phyloP scores from a whole-genome alignment of 371 early-diverging fungal species.

The Mortierella sp. region DNA sequence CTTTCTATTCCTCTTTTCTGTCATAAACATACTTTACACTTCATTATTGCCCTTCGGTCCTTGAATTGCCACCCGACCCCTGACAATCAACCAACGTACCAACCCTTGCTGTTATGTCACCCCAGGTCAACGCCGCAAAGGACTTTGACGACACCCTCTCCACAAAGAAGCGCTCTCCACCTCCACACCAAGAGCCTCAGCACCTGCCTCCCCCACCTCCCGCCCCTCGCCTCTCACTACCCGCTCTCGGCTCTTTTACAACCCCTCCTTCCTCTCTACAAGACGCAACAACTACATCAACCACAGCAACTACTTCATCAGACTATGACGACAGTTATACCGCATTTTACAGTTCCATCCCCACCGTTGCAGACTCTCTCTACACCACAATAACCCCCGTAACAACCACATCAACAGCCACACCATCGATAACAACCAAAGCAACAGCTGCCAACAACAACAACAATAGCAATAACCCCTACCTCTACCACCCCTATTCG shows the following conservation, averaged over 20 bases:
- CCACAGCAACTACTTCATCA: background rate
- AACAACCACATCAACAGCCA: background rate
- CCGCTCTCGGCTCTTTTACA: background rate
- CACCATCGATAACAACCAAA: background rate
- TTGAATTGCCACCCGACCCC: background rate
- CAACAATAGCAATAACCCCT: background rate
- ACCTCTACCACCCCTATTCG: background rate
- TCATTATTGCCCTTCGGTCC: background rate
- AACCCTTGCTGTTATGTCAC: background rate
- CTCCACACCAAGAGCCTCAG: background rate
- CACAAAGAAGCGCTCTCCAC: background rate
- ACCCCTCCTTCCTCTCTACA: background rate
- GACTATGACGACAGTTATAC: conserved; percentile 7
- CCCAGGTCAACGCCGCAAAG: conserved; percentile 5
- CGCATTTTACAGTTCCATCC: conserved; percentile 12
- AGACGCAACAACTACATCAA: background rate
- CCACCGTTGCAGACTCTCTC: background rate
- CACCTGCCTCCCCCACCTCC: conserved; percentile 1
- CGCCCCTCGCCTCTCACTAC: conserved; percentile 7
- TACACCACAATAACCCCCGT: background rate
- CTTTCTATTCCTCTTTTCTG: background rate
- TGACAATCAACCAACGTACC: background rate
- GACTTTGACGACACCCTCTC: conserved; percentile 5
- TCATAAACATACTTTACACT: background rate
- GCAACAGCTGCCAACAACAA: background rate